Conservation (phyloP, 305 asterid species). For the Ilex paraguariensis region DNA sequence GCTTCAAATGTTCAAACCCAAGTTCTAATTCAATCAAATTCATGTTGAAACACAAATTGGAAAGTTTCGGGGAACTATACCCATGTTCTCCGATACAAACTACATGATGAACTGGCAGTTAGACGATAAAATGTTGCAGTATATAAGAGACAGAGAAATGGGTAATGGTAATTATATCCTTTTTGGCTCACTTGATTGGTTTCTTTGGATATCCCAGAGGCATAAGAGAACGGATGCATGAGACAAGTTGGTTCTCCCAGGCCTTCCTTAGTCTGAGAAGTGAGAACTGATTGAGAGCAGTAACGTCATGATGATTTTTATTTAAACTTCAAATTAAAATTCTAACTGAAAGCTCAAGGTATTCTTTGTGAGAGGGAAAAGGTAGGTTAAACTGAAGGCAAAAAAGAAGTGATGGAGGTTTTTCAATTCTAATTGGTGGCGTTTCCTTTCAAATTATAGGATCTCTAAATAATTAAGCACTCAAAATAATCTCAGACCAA, state of each 20-base stretch:
- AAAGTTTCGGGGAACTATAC: too few species aligned
- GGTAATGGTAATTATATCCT: neutral
- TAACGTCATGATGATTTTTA: constrained; percentile 14
- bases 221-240: constrained; percentile 71
- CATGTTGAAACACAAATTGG: too few species aligned
- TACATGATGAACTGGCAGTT: too few species aligned
- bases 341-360: constrained; percentile 21
- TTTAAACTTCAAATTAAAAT: constrained; percentile 25
- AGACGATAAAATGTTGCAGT: too few species aligned
- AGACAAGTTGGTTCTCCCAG: constrained; percentile 87
- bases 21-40: too few species aligned
- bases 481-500: too few species aligned
- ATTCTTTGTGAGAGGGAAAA: constrained; percentile 12
- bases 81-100: too few species aligned
- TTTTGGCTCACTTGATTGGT: constrained; percentile 38
- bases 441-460: constrained; percentile 12
- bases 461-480: too few species aligned
- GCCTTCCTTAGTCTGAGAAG: constrained; percentile 10
- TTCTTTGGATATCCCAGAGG: constrained; percentile 60
- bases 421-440: constrained; percentile 12
- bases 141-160: neutral
- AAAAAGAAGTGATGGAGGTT: neutral
- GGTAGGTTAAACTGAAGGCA: too few species aligned
- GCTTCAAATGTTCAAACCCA: too few species aligned
- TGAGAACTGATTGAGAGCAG: constrained; percentile 2